Evolutionary conservation across 352 stramenopile genomes (phyloP).

Genomic region (Hyaloperonospora brassicae): DNA sequence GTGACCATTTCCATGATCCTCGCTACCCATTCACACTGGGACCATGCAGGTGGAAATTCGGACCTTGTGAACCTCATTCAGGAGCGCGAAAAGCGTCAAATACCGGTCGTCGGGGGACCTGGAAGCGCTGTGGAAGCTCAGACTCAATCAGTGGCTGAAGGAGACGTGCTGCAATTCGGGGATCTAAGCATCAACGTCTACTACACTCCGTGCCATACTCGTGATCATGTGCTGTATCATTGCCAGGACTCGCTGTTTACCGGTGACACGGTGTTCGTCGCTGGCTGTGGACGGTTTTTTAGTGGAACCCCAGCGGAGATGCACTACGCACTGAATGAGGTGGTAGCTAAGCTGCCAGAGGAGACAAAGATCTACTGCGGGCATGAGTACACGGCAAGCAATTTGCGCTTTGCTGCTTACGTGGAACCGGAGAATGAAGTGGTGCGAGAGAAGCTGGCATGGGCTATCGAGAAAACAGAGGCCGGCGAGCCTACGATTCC

Average conservation of each 20-base stretch:
- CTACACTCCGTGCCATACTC: slow-evolving; percentile 89
- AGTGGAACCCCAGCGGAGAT: slow-evolving; percentile 74
- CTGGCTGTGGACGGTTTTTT: slow-evolving; percentile 86
- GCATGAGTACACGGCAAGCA: slow-evolving; percentile 90
- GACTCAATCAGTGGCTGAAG: slow-evolving; percentile 51
- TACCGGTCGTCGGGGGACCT: slow-evolving; percentile 66
- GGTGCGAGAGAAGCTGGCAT: slow-evolving; percentile 55
- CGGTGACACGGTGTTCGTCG: slow-evolving; percentile 89
- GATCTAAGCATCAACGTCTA: slow-evolving; percentile 45
- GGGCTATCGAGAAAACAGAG: slow-evolving; percentile 39
- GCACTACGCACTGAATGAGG: slow-evolving; percentile 72
- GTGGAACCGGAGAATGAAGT: slow-evolving; percentile 84
- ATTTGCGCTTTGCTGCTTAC: slow-evolving; percentile 84
- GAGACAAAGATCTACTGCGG: slow-evolving; percentile 82
- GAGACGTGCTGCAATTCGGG: slow-evolving; percentile 66
- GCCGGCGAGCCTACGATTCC: slow-evolving; percentile 75
- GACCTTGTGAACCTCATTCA: slow-evolving; percentile 50
- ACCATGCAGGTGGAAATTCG: slow-evolving; percentile 86
- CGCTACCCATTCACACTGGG: slow-evolving; percentile 88
- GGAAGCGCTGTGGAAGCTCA: slow-evolving; percentile 62
- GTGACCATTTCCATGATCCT: slow-evolving; percentile 80
- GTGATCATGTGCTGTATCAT: slow-evolving; percentile 79
- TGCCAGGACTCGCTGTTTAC: slow-evolving; percentile 80
- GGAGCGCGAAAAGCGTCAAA: slow-evolving; percentile 21
- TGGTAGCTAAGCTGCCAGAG: slow-evolving; percentile 58